Base-by-base conservation (phyloP, 495 filamentous ascomycete species). In the Hyaloscypha variabilis region DNA sequence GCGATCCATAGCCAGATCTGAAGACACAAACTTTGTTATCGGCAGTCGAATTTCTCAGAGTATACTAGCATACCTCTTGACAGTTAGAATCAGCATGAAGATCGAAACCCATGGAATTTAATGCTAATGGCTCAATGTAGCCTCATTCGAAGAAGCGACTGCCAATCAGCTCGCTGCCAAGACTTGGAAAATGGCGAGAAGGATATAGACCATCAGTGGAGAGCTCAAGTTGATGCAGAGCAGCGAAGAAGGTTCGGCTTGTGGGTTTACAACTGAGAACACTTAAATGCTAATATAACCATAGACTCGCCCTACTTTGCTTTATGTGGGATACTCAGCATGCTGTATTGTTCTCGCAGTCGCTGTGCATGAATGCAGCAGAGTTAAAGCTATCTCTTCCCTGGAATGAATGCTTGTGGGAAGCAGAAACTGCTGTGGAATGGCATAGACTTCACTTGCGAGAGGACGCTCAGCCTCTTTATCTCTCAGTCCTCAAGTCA, bases 281-380 rank as follows among this genome's bases (percentile, higher is more conserved):
- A 29, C 53, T 36, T 26, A 59, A 39, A 62, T 50, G 30, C 62
- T 64, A 55, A 39, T 61, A 3, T 4, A 65, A 19, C 13, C 25
- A 21, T 14, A 80, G 78, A 28, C 71, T 86, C 8, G 79, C 81
- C 0, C 77, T 86, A 56, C 76, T 83, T 30, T 85, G 81, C 62
- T 88, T 87, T 65, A 84, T 87, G 79, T 85, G 83, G 84, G 83
- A 85, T 63, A 83, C 80, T 0, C 82, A 85, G 67, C 82, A 84
- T 64, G 82, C 83, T 1, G 81, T 84, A 0, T 73, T 86, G 5
- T 85, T 85, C 69, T 85, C 80, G 24, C 83, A 86, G 67, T 83
- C 80, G 6, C 75, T 86, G 0, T 86, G 83, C 70, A 86, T 86
- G 83, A 83, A 80, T 5, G 83, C 82, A 17, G 85, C 85, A 58